Conservation (phyloP, 805 yeast species). For the Teunomyces cretensis region DNA sequence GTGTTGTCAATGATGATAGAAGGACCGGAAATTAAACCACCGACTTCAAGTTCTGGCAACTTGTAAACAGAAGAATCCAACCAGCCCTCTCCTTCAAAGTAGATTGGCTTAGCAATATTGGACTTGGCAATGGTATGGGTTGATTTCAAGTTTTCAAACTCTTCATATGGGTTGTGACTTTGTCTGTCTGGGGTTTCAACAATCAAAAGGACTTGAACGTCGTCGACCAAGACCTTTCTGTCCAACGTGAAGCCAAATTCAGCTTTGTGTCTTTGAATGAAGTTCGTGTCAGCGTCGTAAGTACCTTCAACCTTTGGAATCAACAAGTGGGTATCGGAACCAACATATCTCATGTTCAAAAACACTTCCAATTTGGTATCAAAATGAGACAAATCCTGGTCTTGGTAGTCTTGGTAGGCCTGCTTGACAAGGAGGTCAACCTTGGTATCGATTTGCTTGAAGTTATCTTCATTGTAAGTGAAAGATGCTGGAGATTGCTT, state of each 20-base stretch:
- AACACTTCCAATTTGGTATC: constrained; percentile 59
- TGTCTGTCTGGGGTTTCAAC: constrained; percentile 14
- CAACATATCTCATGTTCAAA: constrained; percentile 77
- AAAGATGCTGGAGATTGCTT: constrained; percentile 37
- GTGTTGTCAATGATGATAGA: constrained; percentile 35
- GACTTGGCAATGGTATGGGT: not conserved
- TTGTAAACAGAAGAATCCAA: constrained; percentile 37
- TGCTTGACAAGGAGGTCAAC: constrained; percentile 43
- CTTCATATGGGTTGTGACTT: constrained; percentile 18
- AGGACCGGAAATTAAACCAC: constrained; percentile 26
- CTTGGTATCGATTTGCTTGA: constrained; percentile 43
- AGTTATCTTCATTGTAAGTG: constrained; percentile 15
- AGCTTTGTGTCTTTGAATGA: constrained; percentile 27
- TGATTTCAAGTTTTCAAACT: constrained; percentile 7
- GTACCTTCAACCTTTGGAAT: constrained; percentile 35
- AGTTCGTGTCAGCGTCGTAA: constrained; percentile 22
- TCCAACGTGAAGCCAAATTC: constrained; percentile 41
- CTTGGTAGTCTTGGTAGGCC: constrained; percentile 37
- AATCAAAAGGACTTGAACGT: constrained; percentile 30
- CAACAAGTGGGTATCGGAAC: constrained; percentile 88
- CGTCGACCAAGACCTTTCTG: constrained; percentile 36
- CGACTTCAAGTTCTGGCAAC: constrained; percentile 21
- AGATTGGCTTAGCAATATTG: constrained; percentile 33
- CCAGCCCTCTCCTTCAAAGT: constrained; percentile 50
- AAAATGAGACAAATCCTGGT: constrained; percentile 50